Evolutionary conservation across 768 basidiomycete species (phyloP).

Genomic region (Boletus rubroflammeus): DNA sequence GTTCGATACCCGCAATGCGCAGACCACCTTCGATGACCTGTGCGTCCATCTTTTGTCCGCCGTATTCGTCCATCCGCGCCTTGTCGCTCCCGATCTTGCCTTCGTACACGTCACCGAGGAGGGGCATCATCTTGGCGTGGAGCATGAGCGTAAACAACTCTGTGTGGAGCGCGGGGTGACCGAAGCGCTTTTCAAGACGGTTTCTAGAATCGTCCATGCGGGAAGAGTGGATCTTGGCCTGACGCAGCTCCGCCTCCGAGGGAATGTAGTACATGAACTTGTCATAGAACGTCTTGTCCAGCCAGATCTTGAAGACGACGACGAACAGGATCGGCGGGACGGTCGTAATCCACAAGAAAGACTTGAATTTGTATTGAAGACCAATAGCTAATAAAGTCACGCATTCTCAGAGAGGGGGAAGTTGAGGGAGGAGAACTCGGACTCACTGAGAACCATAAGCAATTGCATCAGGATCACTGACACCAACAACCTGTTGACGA

Average conservation of each 20-base stretch:
- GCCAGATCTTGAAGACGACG: conserved; percentile 79
- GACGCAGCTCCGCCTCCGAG: conserved; percentile 67
- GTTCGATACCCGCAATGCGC: conserved; percentile 77
- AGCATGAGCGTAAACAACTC: conserved; percentile 89
- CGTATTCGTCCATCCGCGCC: conserved; percentile 72
- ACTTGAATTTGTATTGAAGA: conserved; percentile 68
- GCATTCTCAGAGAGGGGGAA: not conserved
- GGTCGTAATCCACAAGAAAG: conserved; percentile 78
- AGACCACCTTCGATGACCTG: conserved; percentile 74
- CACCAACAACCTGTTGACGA: conserved; percentile 81
- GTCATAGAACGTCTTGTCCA: conserved; percentile 62
- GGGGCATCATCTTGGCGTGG: conserved; percentile 79
- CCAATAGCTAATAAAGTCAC: conserved; percentile 62
- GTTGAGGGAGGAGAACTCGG: not conserved
- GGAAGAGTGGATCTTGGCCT: conserved; percentile 74
- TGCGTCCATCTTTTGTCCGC: conserved; percentile 72
- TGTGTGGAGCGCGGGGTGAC: conserved; percentile 85
- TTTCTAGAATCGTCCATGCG: conserved; percentile 68
- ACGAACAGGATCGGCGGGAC: conserved; percentile 84
- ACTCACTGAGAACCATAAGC: conserved; percentile 82
- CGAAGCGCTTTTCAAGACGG: conserved; percentile 86
- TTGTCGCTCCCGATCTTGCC: conserved; percentile 65
- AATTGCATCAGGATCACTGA: conserved; percentile 84
- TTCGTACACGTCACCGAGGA: conserved; percentile 70
- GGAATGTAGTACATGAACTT: conserved; percentile 85